Evolutionary conservation across 1,284 basidiomycete genomes (phyloP), one percentile per base, ranked within the genome.

Genomic region (Leccinum solheimii): DNA sequence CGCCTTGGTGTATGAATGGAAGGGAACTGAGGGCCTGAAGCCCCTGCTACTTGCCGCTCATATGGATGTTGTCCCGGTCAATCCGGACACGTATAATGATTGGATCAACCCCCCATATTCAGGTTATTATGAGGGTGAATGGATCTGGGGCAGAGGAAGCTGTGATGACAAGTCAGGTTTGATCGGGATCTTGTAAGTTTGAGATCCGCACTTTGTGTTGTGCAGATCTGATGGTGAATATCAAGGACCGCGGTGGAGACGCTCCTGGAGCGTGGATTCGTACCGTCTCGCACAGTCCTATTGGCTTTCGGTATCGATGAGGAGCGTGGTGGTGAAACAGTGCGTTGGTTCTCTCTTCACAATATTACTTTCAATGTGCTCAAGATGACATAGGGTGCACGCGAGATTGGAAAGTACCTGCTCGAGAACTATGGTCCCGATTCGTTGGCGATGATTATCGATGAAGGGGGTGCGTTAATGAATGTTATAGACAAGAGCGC

Each of bases 231-330:
- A 65, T 26, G 34, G 3, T 43, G 30, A 6, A 16, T 45, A 21
- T 19, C 1, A 51, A 85, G 84, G 66, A 79, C 79, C 3, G 78
- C 83, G 0, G 66, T 88, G 16, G 85, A 88, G 68, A 77, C 80
- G 1, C 73, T 88, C 3, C 70, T 88, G 19, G 77, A 81, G 58
- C 73, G 72, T 27, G 82, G 78, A 40, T 88, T 85, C 68, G 66
- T 77, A 36, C 86, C 86, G 0, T 74, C 77, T 13, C 80, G 86
- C 3, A 78, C 79, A 0, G 75, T 91, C 43, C 78, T 91, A 30
- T 76, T 90, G 27, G 82, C 84, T 1, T 86, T 84, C 55, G 90
- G 90, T n/a, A 86, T 85, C 61, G 89, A 91, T 67, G 90, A 91
- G 67, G 90, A 92, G 74, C 71, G 78, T 2, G 79, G 80, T 27